phyloP scores from a whole-genome alignment of 306 rosid species.

The Dryas alaskensis region DNA sequence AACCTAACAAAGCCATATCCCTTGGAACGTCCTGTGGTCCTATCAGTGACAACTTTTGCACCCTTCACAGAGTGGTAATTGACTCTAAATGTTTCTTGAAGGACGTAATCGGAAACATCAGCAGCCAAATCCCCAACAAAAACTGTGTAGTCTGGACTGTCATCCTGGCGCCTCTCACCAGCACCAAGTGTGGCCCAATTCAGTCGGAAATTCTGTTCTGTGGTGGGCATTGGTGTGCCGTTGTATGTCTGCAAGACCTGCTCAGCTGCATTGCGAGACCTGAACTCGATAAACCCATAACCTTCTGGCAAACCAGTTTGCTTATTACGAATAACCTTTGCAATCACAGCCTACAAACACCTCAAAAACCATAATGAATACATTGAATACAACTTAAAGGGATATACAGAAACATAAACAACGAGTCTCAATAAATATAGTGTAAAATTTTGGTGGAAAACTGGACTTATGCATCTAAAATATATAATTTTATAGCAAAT shows the following conservation, averaged over 20 bases:
- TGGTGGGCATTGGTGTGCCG: slow-evolving; percentile 53
- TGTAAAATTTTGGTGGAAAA: background rate
- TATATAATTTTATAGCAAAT: background rate
- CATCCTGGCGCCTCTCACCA: slow-evolving; percentile 70
- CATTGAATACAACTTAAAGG: background rate
- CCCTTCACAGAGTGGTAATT: slow-evolving; percentile 53
- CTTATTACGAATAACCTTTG: slow-evolving; percentile 61
- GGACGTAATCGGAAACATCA: slow-evolving; percentile 59
- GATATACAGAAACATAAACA: background rate
- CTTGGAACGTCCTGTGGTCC: slow-evolving; percentile 64
- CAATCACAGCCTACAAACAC: slow-evolving; percentile 36
- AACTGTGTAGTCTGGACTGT: slow-evolving; percentile 51
- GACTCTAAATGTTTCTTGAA: slow-evolving; percentile 55
- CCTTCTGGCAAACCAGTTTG: slow-evolving; percentile 53
- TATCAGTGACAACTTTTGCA: slow-evolving; percentile 64
- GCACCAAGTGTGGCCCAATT: slow-evolving; percentile 73
- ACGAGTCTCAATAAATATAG: background rate
- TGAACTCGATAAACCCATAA: slow-evolving; percentile 61
- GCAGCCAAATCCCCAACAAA: slow-evolving; percentile 71
- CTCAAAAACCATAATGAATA: background rate
- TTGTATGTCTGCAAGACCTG: slow-evolving; percentile 44
- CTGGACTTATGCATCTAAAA: background rate
- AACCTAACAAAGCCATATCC: slow-evolving; percentile 71
- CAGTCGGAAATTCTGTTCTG: slow-evolving; percentile 54
- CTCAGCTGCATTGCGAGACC: slow-evolving; percentile 44